phyloP scores from a whole-genome alignment of 805 yeast species.

The Candida maesae region DNA sequence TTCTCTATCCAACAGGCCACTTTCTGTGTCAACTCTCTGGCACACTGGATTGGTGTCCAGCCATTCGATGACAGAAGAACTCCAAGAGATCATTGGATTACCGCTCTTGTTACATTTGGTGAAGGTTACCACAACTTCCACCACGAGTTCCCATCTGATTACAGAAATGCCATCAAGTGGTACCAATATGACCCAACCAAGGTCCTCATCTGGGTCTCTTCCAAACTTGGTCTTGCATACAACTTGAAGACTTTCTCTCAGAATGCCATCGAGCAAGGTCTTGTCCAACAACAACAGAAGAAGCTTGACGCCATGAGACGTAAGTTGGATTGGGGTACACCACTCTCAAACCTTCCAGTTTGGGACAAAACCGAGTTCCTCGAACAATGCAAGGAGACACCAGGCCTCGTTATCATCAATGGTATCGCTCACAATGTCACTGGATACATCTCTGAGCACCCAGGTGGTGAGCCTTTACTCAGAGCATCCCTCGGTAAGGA shows the following conservation, averaged over 20 bases:
- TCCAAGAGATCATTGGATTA: slow-evolving; percentile 76
- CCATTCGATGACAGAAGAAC: slow-evolving; percentile 87
- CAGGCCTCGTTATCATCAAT: slow-evolving; percentile 64
- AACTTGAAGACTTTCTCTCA: slow-evolving; percentile 74
- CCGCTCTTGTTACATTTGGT: slow-evolving; percentile 82
- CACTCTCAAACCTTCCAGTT: slow-evolving; percentile 61
- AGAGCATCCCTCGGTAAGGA: slow-evolving; percentile 74
- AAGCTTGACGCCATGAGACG: slow-evolving; percentile 61
- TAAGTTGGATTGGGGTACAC: slow-evolving; percentile 72
- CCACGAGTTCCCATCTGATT: slow-evolving; percentile 86
- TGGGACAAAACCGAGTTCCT: slow-evolving; percentile 66
- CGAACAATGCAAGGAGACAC: slow-evolving; percentile 36
- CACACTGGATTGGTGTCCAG: slow-evolving; percentile 83
- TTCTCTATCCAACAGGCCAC: slow-evolving; percentile 78
- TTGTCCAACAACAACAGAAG: slow-evolving; percentile 80
- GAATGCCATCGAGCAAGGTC: slow-evolving; percentile 78
- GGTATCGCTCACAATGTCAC: slow-evolving; percentile 80
- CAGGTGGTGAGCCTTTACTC: slow-evolving; percentile 77
- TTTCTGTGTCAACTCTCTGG: slow-evolving; percentile 80
- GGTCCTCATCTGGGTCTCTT: slow-evolving; percentile 51
- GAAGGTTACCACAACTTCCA: slow-evolving; percentile 91
- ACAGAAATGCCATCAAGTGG: slow-evolving; percentile 85
- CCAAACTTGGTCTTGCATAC: slow-evolving; percentile 62
- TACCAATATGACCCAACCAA: slow-evolving; percentile 87
- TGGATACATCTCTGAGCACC: slow-evolving; percentile 67